phyloP scores from a whole-genome alignment of 345 rosid species.

The Punica granatum region DNA sequence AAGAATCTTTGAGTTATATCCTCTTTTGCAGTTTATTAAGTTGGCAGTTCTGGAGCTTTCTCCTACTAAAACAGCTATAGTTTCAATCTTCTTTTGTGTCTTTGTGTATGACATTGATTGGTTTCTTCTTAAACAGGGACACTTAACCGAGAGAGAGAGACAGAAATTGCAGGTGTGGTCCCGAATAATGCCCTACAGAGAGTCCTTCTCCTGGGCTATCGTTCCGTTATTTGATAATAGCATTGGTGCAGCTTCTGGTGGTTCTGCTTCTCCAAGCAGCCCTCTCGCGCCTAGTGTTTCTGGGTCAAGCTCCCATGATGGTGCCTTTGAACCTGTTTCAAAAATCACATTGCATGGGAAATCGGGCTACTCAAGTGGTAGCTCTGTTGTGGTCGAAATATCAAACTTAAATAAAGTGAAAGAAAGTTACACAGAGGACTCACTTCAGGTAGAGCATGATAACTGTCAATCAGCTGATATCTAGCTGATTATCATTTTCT shows the following conservation, averaged over 20 bases:
- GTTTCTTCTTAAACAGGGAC: constrained; percentile 34
- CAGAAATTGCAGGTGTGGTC: constrained; percentile 99
- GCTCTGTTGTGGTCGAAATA: constrained; percentile 84
- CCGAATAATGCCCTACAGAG: constrained; percentile 94
- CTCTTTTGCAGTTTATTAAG: too few relatives aligned
- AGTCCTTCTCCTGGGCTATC: constrained; percentile 96
- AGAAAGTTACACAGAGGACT: constrained; percentile 91
- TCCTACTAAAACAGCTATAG: not conserved
- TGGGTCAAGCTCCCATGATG: constrained; percentile 81
- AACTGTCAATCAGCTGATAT: not conserved
- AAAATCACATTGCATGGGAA: constrained; percentile 88
- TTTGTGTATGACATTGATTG: not conserved
- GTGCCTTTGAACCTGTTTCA: constrained; percentile 63
- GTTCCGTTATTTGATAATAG: constrained; percentile 94
- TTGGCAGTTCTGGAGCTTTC: too few relatives aligned
- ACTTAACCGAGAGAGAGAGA: constrained; percentile 87
- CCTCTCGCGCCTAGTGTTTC: constrained; percentile 88
- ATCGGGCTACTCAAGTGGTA: constrained; percentile 72
- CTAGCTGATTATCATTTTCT: not conserved
- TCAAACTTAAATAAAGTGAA: constrained; percentile 93
- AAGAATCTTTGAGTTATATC: not conserved
- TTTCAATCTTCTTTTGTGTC: constrained; percentile 14
- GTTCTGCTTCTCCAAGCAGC: constrained; percentile 95
- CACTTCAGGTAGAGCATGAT: constrained; percentile 63
- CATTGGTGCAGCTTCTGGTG: constrained; percentile 63